Evolutionary conservation across 1,139 yeast genomes (phyloP).

Genomic region (Suhomyces panamericanus): DNA sequence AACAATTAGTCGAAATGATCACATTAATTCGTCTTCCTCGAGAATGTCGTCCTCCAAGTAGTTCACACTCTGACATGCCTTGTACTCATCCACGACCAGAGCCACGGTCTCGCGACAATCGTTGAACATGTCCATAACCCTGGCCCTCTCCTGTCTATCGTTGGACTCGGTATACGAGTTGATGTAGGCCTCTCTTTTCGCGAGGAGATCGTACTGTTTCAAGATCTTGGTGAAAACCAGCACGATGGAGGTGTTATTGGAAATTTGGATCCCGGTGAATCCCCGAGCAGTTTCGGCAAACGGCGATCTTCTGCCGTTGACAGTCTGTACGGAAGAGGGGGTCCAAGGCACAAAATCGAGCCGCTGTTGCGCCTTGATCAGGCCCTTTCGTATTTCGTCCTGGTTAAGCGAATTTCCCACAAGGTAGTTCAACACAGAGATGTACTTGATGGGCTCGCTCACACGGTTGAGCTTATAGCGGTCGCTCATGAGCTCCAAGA

Average conservation of each 20-base stretch:
- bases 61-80: conserved; percentile 52
- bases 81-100: conserved; percentile 71
- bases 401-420: conserved; percentile 70
- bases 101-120: conserved; percentile 77
- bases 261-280: conserved; percentile 74
- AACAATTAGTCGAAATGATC: not conserved
- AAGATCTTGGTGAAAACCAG: conserved; percentile 66
- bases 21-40: conserved; percentile 20
- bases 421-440: conserved; percentile 72
- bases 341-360: conserved; percentile 86
- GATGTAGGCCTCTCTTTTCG: conserved; percentile 79
- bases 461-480: conserved; percentile 73
- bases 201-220: conserved; percentile 76
- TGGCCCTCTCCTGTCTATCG: conserved; percentile 40
- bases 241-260: conserved; percentile 74
- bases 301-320: conserved; percentile 74
- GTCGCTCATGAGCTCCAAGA: conserved; percentile 79
- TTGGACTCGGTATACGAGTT: conserved; percentile 67
- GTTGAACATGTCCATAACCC: conserved; percentile 71
- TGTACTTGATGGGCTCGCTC: conserved; percentile 47
- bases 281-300: conserved; percentile 30
- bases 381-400: conserved; percentile 76
- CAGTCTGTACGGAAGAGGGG: conserved; percentile 76
- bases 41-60: conserved; percentile 51
- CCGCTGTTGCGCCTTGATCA: conserved; percentile 74